phyloP scores from a whole-genome alignment of 225 moss, liverwort and hornwort species.

The Pseudisothecium myosuroides region DNA sequence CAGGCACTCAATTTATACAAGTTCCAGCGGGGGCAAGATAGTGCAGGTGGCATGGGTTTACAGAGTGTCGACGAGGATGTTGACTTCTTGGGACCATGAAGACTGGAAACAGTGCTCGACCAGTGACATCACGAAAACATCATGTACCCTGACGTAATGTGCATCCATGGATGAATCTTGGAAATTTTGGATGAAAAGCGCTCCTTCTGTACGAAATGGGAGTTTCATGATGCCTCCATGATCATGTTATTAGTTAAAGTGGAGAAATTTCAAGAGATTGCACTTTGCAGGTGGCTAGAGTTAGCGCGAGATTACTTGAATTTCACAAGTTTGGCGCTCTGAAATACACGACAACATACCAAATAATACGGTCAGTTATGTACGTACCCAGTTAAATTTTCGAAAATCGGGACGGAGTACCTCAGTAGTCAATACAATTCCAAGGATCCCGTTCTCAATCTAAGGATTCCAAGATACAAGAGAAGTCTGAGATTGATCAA shows the following conservation, averaged over 20 bases:
- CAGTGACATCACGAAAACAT: neutral
- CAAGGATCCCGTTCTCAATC: neutral
- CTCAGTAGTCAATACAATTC: neutral
- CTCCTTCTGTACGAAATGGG: neutral
- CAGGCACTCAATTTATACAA: neutral
- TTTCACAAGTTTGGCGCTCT: neutral
- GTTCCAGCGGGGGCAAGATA: neutral
- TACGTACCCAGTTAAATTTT: neutral
- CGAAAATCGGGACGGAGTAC: neutral
- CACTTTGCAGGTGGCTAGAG: too few relatives aligned
- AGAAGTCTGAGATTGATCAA: neutral
- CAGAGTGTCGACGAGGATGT: neutral
- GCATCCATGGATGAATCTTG: neutral
- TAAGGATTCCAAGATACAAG: neutral
- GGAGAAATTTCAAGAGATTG: neutral
- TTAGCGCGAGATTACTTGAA: too few relatives aligned
- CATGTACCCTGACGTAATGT: neutral
- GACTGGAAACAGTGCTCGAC: neutral
- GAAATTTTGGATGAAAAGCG: too few relatives aligned
- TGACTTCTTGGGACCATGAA: neutral
- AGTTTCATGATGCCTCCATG: neutral
- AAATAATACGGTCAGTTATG: neutral
- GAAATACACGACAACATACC: neutral
- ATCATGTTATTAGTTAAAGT: too few relatives aligned
- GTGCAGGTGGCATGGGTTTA: neutral